Base-by-base conservation (phyloP, 352 stramenopile genomes). In the Halophytophthora batemanensis region DNA sequence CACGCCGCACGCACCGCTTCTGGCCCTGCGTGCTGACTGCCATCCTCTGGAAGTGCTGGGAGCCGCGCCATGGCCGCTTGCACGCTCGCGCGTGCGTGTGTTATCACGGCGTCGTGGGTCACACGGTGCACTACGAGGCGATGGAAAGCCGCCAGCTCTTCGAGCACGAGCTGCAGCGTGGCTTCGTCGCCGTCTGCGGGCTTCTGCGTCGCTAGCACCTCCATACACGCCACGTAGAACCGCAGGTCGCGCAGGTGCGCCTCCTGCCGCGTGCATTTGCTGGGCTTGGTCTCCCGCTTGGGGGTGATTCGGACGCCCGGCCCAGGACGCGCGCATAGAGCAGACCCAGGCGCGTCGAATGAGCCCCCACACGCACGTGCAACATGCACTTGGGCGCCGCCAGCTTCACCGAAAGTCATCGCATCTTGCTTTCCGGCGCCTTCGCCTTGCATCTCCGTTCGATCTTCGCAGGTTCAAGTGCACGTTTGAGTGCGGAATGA, bases 1-100 rank as follows among this genome's bases (percentile, higher is more conserved):
- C 66, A 34, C 2, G 53, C 66, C 3, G 63, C 40, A 15, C 21
- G 25, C 25, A 61, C 42, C 12, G 53, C 58, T 45, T 58, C 40
- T 2, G 33, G 35, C 6, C 17, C 39, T 22, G 25, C 4, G 8
- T 31, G 25, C 25, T 31, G 4, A 8, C 25, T 31, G 25, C n/a
- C n/a, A n/a, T n/a, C n/a, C n/a, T 31, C 25, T 8, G 25, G 4
- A 4, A 8, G 25, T 8, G 8, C 25, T 4, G 25, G 4, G 8
- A 31, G 25, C 25, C 4, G 25, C 25, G 25, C 25, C 25, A 31
- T 31, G 25, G 25, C 25, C 4, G 25, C 25, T 31, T 31, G 25
- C 25, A 31, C 25, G 8, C 56, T 64, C 31, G 28, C 18, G 7
- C 50, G 56, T 31, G 49, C 42, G 19, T 50, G 38, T n/a, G 3